A percentile compares a stretch with the other conserved stretches of the same genome.
Conservation (phyloP, 768 basidiomycete species). For the Leccinum disarticulatum region DNA sequence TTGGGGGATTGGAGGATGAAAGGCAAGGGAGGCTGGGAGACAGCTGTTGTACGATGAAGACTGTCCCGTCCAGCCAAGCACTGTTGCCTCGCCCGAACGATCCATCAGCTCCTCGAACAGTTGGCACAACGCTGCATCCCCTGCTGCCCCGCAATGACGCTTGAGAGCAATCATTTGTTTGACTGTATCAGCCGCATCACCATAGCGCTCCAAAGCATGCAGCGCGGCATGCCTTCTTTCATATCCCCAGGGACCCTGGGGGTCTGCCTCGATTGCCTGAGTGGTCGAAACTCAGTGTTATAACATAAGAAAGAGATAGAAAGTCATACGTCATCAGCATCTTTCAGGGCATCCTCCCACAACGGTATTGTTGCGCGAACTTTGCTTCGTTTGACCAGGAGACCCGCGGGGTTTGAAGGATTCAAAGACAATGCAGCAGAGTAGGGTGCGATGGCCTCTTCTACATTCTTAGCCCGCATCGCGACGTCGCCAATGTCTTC, state of each 20-base stretch:
- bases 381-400: conserved; percentile 11
- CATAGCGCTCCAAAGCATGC: not conserved
- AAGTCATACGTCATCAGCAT: conserved; percentile 3
- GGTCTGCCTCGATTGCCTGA: not conserved
- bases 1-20: no score
- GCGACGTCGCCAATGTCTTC: conserved; percentile 1
- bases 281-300: not conserved
- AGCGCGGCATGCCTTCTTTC: not conserved
- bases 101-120: no score
- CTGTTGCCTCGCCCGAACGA: no score
- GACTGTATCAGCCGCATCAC: not conserved
- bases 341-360: conserved; percentile 4
- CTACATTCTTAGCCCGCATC: not conserved
- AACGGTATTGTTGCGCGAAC: not conserved
- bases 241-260: not conserved
- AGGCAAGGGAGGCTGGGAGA: no score
- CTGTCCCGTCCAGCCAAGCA: no score
- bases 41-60: no score
- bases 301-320: not conserved
- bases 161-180: not conserved
- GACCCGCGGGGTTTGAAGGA: not conserved
- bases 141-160: no score
- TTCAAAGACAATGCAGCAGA: conserved; percentile 7
- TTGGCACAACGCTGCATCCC: no score
- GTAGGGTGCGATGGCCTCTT: conserved; percentile 8